Percentiles rank a stretch among this genome's conserved stretches.
Evolutionary conservation across 148 eudicot species (phyloP).

Genomic region (Nepenthes gracilis): DNA sequence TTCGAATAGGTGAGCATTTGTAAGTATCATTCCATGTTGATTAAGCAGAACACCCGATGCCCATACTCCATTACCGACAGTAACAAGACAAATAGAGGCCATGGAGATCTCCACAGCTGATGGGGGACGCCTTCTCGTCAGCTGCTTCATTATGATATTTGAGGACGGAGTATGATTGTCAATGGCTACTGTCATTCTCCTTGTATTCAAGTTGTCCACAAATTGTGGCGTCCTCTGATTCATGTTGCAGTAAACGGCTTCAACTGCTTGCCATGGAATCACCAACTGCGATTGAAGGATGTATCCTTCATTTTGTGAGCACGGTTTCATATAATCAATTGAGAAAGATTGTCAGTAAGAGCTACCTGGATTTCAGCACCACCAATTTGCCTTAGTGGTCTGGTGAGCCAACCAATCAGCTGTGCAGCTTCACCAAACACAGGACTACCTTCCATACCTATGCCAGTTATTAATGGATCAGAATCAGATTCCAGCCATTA

Average conservation of each 20-base stretch:
- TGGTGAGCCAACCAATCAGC: conserved; percentile 63
- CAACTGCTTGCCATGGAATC: conserved; percentile 88
- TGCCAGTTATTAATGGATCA: conserved; percentile 7
- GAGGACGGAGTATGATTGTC: conserved; percentile 9
- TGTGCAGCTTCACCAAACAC: conserved; percentile 55
- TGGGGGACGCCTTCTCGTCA: conserved; percentile 6
- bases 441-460: conserved; percentile 97
- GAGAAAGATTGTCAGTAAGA: not conserved
- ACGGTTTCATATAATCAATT: not conserved
- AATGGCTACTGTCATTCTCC: no score
- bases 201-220: no score
- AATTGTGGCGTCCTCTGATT: conserved; percentile 9
- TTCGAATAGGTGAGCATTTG: conserved; percentile 95
- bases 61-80: conserved; percentile 76
- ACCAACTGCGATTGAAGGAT: conserved; percentile 51
- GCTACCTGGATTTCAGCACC: conserved; percentile 94
- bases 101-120: conserved; percentile 48
- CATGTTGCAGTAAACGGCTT: conserved; percentile 48
- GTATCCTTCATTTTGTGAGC: not conserved
- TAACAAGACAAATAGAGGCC: conserved; percentile 71
- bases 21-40: conserved; percentile 70
- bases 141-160: conserved; percentile 13
- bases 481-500: conserved; percentile 6
- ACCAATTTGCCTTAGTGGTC: conserved; percentile 75
- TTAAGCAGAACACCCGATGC: conserved; percentile 92